Conservation (phyloP, 208 protist species). For the Wallacemonas sp. region DNA sequence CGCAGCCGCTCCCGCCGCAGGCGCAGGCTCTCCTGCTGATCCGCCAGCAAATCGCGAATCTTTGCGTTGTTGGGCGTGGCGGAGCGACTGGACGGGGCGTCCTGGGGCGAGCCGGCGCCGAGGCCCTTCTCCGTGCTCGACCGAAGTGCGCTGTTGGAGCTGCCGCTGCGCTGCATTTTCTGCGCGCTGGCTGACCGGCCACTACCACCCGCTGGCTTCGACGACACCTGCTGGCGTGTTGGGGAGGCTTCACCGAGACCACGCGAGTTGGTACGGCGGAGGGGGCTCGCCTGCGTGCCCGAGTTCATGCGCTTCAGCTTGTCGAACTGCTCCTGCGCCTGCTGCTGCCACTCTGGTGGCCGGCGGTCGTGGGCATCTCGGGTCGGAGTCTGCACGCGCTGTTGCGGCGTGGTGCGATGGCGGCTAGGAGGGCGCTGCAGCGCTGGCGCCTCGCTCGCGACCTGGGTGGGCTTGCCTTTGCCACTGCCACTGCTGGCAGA, state of each 20-base stretch:
- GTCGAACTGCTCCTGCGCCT: conserved; percentile 63
- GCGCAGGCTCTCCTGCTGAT: conserved; percentile 11
- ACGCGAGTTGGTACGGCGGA: conserved; percentile 8
- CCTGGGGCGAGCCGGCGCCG: not conserved
- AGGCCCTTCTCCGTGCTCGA: not conserved
- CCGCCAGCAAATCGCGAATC: conserved; percentile 6
- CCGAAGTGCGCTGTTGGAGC: conserved; percentile 5
- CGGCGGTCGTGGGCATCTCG: conserved; percentile 3
- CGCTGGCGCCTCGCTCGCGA: not conserved
- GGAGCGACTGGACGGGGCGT: conserved; percentile 3
- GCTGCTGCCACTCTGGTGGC: conserved; percentile 54
- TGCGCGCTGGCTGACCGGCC: conserved; percentile 2
- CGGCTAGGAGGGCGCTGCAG: not conserved
- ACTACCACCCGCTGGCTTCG: not conserved
- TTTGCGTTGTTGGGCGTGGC: conserved; percentile 11
- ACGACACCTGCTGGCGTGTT: not conserved
- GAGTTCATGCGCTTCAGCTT: conserved; percentile 66
- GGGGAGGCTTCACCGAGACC: conserved; percentile 1
- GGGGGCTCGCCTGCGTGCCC: conserved; percentile 14
- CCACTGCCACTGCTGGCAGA: no score
- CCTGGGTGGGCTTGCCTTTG: no score
- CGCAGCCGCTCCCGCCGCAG: conserved; percentile 2
- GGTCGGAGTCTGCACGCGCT: conserved; percentile 8
- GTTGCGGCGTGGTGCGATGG: conserved; percentile 9
- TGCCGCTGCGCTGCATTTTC: not conserved